Evolutionary conservation across 2,329 filamentous ascomycete genomes (phyloP).

Genomic region (Ophiobolus disseminans): DNA sequence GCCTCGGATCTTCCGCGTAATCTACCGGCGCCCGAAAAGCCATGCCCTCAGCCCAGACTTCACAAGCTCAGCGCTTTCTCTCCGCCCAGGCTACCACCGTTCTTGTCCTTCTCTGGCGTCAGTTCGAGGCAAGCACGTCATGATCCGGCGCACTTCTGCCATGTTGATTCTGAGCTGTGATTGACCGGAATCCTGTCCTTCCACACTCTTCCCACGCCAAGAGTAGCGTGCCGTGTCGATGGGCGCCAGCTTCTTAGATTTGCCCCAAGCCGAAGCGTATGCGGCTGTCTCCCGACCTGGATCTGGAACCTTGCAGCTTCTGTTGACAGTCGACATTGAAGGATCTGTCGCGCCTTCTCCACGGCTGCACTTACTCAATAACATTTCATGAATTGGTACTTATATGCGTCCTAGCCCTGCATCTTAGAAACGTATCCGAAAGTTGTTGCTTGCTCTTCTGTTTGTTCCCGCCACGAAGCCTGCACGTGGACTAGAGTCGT

Average conservation of each 20-base stretch:
- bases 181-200: constrained; percentile 21
- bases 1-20: constrained; percentile 14
- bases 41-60: constrained; percentile 35
- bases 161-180: constrained; percentile 21
- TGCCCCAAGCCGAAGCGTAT: constrained; percentile 22
- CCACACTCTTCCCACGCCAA: constrained; percentile 29
- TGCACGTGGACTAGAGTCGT: not conserved
- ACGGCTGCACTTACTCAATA: constrained; percentile 1
- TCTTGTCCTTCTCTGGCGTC: constrained; percentile 25
- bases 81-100: constrained; percentile 26
- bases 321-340: constrained; percentile 10
- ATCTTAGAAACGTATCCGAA: constrained; percentile 2
- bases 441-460: not conserved
- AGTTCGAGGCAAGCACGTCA: constrained; percentile 27
- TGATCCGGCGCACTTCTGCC: constrained; percentile 20
- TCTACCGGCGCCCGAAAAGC: constrained; percentile 24
- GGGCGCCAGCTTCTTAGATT: constrained; percentile 17
- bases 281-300: constrained; percentile 22
- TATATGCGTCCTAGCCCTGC: constrained; percentile 1
- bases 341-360: constrained; percentile 13
- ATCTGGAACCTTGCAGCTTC: constrained; percentile 28
- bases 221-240: constrained; percentile 20
- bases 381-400: constrained; percentile 9
- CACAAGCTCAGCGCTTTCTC: constrained; percentile 36
- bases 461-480: not conserved